A percentile compares a stretch with the other conserved stretches of the same genome.
These are phyloP conservation scores for Chenopodium suecicum DNA, from an alignment of 148 eudicot species.

Conservation along the genomic window DNA sequence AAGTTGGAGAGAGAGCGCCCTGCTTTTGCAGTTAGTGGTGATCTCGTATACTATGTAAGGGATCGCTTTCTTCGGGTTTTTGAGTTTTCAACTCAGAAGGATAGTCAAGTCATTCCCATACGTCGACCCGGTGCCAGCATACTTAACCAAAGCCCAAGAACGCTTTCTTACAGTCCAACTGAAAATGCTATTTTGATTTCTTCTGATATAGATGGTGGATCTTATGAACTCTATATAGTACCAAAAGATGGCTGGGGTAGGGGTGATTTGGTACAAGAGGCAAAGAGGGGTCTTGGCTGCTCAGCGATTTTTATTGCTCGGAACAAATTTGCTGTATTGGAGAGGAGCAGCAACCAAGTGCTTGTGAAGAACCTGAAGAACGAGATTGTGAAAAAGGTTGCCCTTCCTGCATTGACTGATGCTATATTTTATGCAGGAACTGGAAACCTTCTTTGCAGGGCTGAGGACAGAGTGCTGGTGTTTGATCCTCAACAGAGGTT, in stretches of 20 bases:
- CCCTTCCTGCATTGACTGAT: conserved; percentile 74
- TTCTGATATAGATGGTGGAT: conserved; percentile 91
- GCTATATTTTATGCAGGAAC: conserved; percentile 92
- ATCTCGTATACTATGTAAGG: conserved; percentile 76
- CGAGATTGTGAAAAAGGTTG: conserved; percentile 73
- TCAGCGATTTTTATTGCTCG: conserved; percentile 90
- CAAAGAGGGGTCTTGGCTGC: conserved; percentile 74
- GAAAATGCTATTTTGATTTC: conserved; percentile 87
- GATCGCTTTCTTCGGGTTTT: conserved; percentile 78
- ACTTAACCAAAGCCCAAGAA: conserved; percentile 82
- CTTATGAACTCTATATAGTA: conserved; percentile 80
- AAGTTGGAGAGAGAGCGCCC: conserved; percentile 97
- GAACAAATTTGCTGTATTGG: conserved; percentile 91
- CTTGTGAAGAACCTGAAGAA: conserved; percentile 82
- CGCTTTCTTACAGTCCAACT: conserved; percentile 87
- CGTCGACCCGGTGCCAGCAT: conserved; percentile 85
- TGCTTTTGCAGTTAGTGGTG: conserved; percentile 82
- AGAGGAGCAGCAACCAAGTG: conserved; percentile 80
- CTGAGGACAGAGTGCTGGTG: conserved; percentile 83
- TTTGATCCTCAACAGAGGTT: conserved; percentile 94
- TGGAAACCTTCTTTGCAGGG: conserved; percentile 83
- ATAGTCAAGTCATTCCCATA: conserved; percentile 77
- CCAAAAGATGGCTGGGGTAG: conserved; percentile 81
- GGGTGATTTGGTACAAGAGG: conserved; percentile 75
- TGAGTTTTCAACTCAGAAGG: conserved; percentile 79